A percentile compares a stretch with the other conserved stretches of the same genome.
Conservation (phyloP, 352 stramenopile species). For the Stramenopiles sp. region DNA sequence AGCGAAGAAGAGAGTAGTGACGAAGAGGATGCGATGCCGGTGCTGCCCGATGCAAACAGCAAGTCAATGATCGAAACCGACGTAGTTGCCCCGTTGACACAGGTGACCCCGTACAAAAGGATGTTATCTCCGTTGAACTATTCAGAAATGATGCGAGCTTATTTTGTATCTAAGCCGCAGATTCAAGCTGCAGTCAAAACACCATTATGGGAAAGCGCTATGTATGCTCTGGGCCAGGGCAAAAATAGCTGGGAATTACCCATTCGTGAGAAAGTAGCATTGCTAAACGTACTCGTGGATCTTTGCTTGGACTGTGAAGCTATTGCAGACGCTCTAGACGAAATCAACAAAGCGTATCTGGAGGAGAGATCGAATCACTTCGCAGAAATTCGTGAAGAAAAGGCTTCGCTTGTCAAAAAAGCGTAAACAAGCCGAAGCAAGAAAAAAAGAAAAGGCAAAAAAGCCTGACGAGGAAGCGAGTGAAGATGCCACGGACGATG, state of each 20-base stretch:
- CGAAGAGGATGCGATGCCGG: too few species aligned
- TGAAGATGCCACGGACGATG: neutral
- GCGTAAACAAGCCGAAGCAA: neutral
- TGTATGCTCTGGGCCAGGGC: neutral
- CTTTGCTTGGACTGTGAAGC: neutral
- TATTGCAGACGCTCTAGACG: neutral
- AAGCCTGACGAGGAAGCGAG: neutral
- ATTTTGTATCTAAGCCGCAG: neutral
- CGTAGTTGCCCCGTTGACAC: neutral
- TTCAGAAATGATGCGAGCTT: neutral
- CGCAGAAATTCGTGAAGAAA: neutral
- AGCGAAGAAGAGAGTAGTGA: neutral
- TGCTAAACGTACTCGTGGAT: neutral
- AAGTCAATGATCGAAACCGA: neutral
- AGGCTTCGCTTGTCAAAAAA: neutral
- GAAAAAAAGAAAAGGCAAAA: neutral
- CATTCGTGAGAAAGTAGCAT: neutral
- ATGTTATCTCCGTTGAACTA: neutral
- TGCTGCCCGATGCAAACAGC: too few species aligned
- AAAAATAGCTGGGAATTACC: neutral
- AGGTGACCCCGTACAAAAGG: neutral
- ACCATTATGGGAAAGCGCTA: neutral
- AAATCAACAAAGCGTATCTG: neutral
- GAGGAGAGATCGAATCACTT: neutral
- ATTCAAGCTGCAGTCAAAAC: neutral